A percentile compares a stretch with the other conserved stretches of the same genome.
These are phyloP conservation scores for Phoma herbarum DNA, from an alignment of 2,329 filamentous ascomycete species.

Conservation along the genomic window DNA sequence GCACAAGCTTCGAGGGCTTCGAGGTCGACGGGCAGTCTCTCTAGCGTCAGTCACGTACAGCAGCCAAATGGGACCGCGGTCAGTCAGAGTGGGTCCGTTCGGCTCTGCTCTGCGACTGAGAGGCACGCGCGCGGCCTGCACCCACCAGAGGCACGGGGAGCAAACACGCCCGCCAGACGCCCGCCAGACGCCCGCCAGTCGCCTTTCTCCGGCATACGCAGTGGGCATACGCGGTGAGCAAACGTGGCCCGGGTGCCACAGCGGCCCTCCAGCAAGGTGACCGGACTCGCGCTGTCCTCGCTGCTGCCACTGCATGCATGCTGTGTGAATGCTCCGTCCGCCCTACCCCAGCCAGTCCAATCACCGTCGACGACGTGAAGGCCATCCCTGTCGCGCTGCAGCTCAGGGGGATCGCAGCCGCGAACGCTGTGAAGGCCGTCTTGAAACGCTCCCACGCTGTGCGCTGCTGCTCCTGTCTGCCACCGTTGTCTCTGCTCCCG, in stretches of 20 bases:
- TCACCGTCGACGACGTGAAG: neutral
- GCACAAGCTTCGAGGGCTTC: no score
- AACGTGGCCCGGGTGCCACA: neutral
- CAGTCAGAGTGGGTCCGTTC: neutral
- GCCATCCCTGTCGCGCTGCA: slow-evolving; percentile 20
- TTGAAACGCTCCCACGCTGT: slow-evolving; percentile 11
- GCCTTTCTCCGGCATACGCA: no score
- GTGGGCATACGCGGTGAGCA: neutral
- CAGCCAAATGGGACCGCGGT: slow-evolving; percentile 6
- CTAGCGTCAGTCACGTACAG: neutral
- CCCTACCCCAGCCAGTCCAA: slow-evolving; percentile 7
- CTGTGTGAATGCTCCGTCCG: slow-evolving; percentile 14
- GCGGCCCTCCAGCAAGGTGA: neutral
- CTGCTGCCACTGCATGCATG: neutral
- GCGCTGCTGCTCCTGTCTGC: slow-evolving; percentile 5
- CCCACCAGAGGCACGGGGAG: neutral
- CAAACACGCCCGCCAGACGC: slow-evolving; percentile 1
- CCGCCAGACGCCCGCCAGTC: no score
- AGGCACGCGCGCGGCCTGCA: neutral
- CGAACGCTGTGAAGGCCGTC: slow-evolving; percentile 2
- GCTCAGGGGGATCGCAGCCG: slow-evolving; percentile 20
- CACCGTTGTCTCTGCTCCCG: slow-evolving; percentile 4
- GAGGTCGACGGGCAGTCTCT: slow-evolving; percentile 7
- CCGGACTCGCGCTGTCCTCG: neutral
- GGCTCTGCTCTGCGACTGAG: neutral